Evolutionary conservation across 257 asterid genomes (phyloP).

Genomic region (Cynanchum wilfordii): DNA sequence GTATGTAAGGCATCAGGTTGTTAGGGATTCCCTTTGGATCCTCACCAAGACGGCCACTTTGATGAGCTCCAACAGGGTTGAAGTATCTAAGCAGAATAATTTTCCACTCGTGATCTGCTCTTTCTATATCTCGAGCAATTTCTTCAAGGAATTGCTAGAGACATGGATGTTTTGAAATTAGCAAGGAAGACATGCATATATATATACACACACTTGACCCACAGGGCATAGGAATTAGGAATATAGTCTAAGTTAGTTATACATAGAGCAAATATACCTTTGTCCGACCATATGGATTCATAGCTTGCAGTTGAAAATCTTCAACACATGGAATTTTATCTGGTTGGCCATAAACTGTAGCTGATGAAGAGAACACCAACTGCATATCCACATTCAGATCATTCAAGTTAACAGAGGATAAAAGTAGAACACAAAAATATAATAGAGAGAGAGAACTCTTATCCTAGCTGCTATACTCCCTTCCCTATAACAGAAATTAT

Average conservation of each 20-base stretch:
- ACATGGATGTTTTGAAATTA: not conserved
- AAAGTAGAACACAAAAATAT: not conserved
- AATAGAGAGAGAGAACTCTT: too few species aligned
- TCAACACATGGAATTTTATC: conserved; percentile 79
- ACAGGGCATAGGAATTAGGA: too few species aligned
- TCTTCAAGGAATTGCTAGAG: conserved; percentile 78
- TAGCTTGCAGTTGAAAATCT: conserved; percentile 74
- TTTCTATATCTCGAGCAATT: conserved; percentile 73
- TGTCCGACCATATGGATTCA: conserved; percentile 97
- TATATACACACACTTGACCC: not conserved
- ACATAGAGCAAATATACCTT: conserved; percentile 41
- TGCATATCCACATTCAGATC: conserved; percentile 26
- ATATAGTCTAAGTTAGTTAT: not conserved
- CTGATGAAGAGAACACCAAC: conserved; percentile 97
- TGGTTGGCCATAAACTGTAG: conserved; percentile 97
- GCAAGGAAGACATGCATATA: not conserved
- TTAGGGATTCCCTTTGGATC: conserved; percentile 96
- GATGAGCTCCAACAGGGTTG: conserved; percentile 95
- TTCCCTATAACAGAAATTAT: too few species aligned
- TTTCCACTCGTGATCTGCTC: conserved; percentile 71
- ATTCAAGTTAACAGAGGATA: conserved; percentile 5
- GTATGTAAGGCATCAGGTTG: conserved; percentile 94
- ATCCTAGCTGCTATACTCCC: too few species aligned
- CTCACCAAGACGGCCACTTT: conserved; percentile 89
- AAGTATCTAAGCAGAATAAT: conserved; percentile 83